Evolutionary conservation across 495 filamentous ascomycete species (phyloP), one percentile per base, ranked within the genome.

Genomic region (Pseudoneurospora amorphoporcata): DNA sequence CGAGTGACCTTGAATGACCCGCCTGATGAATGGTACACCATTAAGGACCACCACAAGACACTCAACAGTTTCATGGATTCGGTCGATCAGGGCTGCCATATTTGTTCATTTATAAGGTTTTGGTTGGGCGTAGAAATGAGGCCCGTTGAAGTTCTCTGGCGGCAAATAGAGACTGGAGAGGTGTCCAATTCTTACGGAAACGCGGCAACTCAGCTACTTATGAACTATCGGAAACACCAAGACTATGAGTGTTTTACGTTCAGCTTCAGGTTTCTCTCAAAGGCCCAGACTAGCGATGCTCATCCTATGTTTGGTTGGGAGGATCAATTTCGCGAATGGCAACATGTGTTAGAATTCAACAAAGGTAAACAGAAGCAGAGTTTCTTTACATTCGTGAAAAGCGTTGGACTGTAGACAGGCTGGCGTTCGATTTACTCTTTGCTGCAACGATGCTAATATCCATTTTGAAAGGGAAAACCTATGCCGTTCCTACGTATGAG

Each of bases 311-410:
- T 7, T 58, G 0, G 2, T 0, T 8, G 1, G 47, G 23, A 32
- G 5, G 0, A 8, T 7, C 0, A 0, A 14, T 2, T 32, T 32
- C n/a, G 43, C 43, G 0, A 1, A 1, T 8, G 0, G 1, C 19
- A 3, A 6, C 16, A 29, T 32, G 29, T 61, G 53, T 12, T 61
- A 16, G 53, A 61, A 5, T 0, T 17, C 53, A 61, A 0, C 5
- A 0, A 35, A 35, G 53, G 53, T 17, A 35, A 58, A 3, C 1
- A 19, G 9, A 14, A 58, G 10, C 47, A 5, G 4, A 12, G 8
- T 29, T 29, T 14, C 4, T 58, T 58, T 16, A 3, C 10, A 29
- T 58, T 16, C 3, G 47, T 58, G 2, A 7, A 0, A 35, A 35
- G 23, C 10, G 16, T 8, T 32, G 3, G 12, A 6, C 2, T 8